These are phyloP conservation scores for Fusarium tanahbumbuense DNA, from an alignment of 2,329 filamentous ascomycete species.

Conservation along the genomic window DNA sequence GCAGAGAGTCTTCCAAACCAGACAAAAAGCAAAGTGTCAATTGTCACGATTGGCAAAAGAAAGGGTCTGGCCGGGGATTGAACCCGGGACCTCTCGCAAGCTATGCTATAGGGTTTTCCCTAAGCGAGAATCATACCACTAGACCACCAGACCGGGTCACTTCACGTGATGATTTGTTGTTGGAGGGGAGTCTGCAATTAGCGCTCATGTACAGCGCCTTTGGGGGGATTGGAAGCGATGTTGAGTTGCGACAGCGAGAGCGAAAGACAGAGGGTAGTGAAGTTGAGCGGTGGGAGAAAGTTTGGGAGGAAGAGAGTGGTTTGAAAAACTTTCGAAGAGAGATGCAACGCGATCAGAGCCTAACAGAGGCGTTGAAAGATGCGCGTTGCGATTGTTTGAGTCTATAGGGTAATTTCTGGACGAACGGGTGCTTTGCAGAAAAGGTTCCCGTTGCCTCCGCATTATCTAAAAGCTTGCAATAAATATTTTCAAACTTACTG, in stretches of 20 bases:
- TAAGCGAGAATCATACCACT: constrained; percentile 51
- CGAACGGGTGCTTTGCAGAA: not conserved
- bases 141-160: constrained; percentile 45
- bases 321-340: not conserved
- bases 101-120: constrained; percentile 44
- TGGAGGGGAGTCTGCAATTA: accelerated
- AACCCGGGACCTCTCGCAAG: constrained; percentile 60
- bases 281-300: too few species aligned
- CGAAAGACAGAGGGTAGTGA: too few species aligned
- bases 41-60: not conserved
- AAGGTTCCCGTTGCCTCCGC: not conserved
- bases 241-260: too few species aligned
- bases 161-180: constrained; percentile 22
- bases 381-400: not conserved
- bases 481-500: accelerated
- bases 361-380: not conserved
- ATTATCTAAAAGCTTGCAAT: not conserved
- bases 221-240: accelerated
- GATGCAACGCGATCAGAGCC: not conserved
- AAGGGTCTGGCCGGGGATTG: constrained; percentile 59
- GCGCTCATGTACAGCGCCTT: not conserved
- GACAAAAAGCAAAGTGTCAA: not conserved
- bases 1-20: too few species aligned
- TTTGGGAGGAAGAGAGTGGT: too few species aligned
- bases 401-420: not conserved